Base-by-base conservation (phyloP, 1,139 yeast genomes). In the Taphrina pruni region DNA sequence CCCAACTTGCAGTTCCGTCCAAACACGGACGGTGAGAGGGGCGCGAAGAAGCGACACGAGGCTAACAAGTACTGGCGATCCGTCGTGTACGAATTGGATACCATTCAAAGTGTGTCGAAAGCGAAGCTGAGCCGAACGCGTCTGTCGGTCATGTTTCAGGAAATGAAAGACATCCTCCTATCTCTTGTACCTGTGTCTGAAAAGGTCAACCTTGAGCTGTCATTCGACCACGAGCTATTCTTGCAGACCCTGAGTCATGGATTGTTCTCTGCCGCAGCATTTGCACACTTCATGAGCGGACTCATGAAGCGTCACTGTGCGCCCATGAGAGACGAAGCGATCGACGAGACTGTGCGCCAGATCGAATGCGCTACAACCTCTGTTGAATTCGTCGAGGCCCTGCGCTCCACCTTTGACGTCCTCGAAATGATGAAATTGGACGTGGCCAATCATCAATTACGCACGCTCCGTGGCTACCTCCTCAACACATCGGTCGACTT, bases 281-380 rank as follows among this genome's bases (percentile, higher is more conserved):
- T 90, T 76, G 84, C 91, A n/a, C 81, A 81, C 70, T 88, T 94
- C 90, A 82, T 90, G 50, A 85, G 89, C 12, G 80, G 83, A 41
- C 87, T 89, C 48, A 87, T 90, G 79, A 89, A 89, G 78, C 84
- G 86, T 70, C 95, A 89, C 77, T 92, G 97, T 80, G 97, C 97
- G 11, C 98, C 98, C 71, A 91, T 91, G 96, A 85, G 98, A 75
- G 97, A 91, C 78, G 81, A 86, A 61, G 88, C 96, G 91, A 96
- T 92, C 56, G 90, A 88, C 75, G 90, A 88, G 74, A 90, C 93
- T 95, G 85, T 85, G 72, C 77, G 79, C n/a, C 81, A 82, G 43
- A 80, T 81, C 72, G 83, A 87, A 26, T 85, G 87, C 12, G 77
- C 82, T 17, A 38, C 35, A 20, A 39, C 69, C 7, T 41, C 64